These are phyloP conservation scores for Monilinia polystroma DNA, from an alignment of 2,329 filamentous ascomycete species.

Conservation along the genomic window DNA sequence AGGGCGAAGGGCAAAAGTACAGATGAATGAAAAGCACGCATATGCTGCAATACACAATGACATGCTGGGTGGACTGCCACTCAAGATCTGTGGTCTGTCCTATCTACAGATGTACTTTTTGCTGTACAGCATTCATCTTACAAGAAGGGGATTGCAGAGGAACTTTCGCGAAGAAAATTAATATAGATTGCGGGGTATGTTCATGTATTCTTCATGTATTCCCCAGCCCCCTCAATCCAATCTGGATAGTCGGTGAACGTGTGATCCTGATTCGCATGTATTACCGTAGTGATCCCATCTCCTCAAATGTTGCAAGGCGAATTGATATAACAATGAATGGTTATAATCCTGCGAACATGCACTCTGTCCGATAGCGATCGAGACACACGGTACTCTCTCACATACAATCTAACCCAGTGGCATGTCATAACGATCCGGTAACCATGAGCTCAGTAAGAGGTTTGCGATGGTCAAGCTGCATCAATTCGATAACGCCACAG, in stretches of 20 bases:
- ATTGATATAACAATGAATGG: background rate
- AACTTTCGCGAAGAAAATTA: constrained; percentile 18
- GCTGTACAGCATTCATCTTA: background rate
- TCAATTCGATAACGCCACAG: background rate
- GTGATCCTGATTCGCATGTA: constrained; percentile 12
- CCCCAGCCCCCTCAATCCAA: constrained; percentile 13
- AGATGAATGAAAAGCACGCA: background rate
- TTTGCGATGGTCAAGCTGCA: background rate
- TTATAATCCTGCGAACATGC: background rate
- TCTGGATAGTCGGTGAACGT: constrained; percentile 21
- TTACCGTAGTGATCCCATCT: background rate
- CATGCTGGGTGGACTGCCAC: background rate
- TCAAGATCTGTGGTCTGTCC: constrained; percentile 6
- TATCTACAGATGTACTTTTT: background rate
- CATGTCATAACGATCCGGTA: background rate
- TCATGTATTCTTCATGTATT: constrained; percentile 18
- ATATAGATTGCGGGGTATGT: constrained; percentile 23
- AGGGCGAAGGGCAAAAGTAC: background rate
- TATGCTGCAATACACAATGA: constrained; percentile 1
- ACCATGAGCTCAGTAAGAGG: background rate
- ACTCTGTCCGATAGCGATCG: background rate
- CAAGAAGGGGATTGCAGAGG: constrained; percentile 7
- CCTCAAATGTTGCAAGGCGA: background rate
- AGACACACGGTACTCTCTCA: background rate
- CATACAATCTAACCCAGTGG: background rate